These are phyloP conservation scores for Schrenkiella parvula DNA, from an alignment of 345 rosid genomes.

Conservation along the genomic window DNA sequence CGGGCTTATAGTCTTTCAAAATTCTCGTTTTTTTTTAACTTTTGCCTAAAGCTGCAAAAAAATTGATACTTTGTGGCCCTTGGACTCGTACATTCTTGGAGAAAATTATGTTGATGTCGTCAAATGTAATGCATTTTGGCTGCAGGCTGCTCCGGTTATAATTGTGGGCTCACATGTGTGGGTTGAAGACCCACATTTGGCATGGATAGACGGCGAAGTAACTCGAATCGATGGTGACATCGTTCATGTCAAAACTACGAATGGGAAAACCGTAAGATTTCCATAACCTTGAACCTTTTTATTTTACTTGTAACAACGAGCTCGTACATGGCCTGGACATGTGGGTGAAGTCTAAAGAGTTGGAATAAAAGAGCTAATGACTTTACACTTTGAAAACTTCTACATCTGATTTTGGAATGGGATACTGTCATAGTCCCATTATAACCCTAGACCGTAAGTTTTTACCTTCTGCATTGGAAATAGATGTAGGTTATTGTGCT, in stretches of 20 bases:
- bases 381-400: not conserved
- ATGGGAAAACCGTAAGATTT: conserved; percentile 56
- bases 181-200: conserved; percentile 72
- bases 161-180: conserved; percentile 83
- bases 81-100: not conserved
- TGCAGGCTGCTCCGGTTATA: conserved; percentile 66
- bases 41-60: not conserved
- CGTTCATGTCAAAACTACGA: conserved; percentile 45
- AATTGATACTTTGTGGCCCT: not conserved
- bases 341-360: not conserved
- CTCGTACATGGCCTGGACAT: not conserved
- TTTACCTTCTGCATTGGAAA: not conserved
- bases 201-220: conserved; percentile 77
- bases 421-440: not conserved
- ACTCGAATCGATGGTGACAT: conserved; percentile 44
- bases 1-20: not conserved
- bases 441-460: not conserved
- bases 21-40: not conserved
- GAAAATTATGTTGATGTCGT: conserved; percentile 3
- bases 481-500: not conserved
- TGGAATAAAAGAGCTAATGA: conserved; percentile 6
- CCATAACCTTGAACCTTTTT: not conserved
- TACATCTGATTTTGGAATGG: not conserved
- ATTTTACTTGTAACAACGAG: not conserved
- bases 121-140: conserved; percentile 3